phyloP scores from a whole-genome alignment of 2,329 filamentous ascomycete species.

The Dothiorella sarmentorum region DNA sequence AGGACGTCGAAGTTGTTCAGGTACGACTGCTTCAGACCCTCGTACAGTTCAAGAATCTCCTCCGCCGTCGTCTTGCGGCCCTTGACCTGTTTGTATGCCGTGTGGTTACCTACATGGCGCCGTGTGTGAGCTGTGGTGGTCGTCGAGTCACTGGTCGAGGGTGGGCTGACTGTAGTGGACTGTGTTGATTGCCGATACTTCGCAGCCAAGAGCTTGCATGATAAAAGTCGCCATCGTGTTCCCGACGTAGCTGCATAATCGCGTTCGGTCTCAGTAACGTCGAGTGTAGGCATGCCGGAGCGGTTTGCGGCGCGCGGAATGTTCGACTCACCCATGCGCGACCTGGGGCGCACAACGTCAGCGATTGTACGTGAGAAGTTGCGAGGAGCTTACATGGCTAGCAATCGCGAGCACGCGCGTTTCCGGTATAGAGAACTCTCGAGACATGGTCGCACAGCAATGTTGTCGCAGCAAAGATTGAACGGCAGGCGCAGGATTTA shows the following conservation, averaged over 20 bases:
- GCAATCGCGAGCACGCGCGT: slow-evolving; percentile 79
- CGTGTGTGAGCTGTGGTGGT: not conserved
- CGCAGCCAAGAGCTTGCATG: slow-evolving; percentile 88
- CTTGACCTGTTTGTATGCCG: slow-evolving; percentile 84
- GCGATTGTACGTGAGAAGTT: slow-evolving; percentile 21
- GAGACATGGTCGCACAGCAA: slow-evolving; percentile 26
- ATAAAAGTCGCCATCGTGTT: slow-evolving; percentile 97
- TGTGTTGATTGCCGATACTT: slow-evolving; percentile 91
- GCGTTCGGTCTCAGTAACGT: slow-evolving; percentile 24
- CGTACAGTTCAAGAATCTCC: slow-evolving; percentile 80
- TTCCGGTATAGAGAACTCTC: slow-evolving; percentile 35
- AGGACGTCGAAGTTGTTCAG: slow-evolving; percentile 91
- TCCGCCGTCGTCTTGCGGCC: slow-evolving; percentile 77
- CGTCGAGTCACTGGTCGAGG: not conserved
- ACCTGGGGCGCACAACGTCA: slow-evolving; percentile 49
- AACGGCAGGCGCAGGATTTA: slow-evolving; percentile 21
- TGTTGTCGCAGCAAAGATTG: slow-evolving; percentile 37
- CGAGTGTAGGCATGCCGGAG: not conserved
- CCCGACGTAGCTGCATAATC: slow-evolving; percentile 73
- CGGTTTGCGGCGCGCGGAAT: too few relatives aligned
- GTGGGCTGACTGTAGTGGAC: slow-evolving; percentile 84
- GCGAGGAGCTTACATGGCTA: slow-evolving; percentile 70
- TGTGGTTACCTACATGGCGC: slow-evolving; percentile 73
- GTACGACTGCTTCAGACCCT: slow-evolving; percentile 76
- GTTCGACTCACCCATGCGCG: slow-evolving; percentile 65